A percentile compares a stretch with the other conserved stretches of the same genome.
phyloP scores from a whole-genome alignment of 2,329 filamentous ascomycete species.

The Metarhizium humberi region DNA sequence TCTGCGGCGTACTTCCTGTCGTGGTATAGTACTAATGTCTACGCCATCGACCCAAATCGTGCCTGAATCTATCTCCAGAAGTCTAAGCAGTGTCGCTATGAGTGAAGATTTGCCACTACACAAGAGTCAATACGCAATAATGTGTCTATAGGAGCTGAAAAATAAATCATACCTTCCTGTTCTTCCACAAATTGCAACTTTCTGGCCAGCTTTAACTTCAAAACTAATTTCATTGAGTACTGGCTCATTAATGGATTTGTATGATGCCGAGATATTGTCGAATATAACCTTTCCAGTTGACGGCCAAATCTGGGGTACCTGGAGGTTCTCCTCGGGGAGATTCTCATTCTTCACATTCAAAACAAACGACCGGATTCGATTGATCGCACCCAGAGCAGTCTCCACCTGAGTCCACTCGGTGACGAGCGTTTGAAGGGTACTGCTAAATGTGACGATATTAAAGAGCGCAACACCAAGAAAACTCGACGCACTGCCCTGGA shows the following conservation, averaged over 20 bases:
- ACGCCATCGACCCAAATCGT: slow-evolving; percentile 35
- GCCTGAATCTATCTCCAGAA: slow-evolving; percentile 32
- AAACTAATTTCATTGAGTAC: slow-evolving; percentile 21
- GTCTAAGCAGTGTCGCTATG: slow-evolving; percentile 33
- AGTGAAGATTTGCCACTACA: slow-evolving; percentile 22
- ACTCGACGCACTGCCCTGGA: slow-evolving; percentile 18
- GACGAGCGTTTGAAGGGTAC: slow-evolving; percentile 19
- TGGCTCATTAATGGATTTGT: slow-evolving; percentile 9
- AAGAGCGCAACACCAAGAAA: slow-evolving; percentile 18
- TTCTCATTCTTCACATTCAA: slow-evolving; percentile 15
- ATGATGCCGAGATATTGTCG: slow-evolving; percentile 19
- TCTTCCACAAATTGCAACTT: slow-evolving; percentile 34
- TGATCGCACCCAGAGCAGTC: slow-evolving; percentile 17
- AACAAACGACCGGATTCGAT: slow-evolving; percentile 17
- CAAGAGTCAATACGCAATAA: not conserved
- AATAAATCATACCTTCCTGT: slow-evolving; percentile 18
- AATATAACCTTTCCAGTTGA: slow-evolving; percentile 16
- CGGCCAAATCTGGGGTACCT: slow-evolving; percentile 16
- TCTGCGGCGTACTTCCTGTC: slow-evolving; percentile 13
- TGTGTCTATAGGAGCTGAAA: not conserved
- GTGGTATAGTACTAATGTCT: slow-evolving; percentile 18
- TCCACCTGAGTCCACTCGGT: slow-evolving; percentile 22
- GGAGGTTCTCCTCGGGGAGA: slow-evolving; percentile 8
- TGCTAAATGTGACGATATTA: slow-evolving; percentile 20
- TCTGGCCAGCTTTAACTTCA: slow-evolving; percentile 21